A percentile compares a stretch with the other conserved stretches of the same genome.
Conservation (phyloP, 306 rosid species). For the Lagenaria siceraria region DNA sequence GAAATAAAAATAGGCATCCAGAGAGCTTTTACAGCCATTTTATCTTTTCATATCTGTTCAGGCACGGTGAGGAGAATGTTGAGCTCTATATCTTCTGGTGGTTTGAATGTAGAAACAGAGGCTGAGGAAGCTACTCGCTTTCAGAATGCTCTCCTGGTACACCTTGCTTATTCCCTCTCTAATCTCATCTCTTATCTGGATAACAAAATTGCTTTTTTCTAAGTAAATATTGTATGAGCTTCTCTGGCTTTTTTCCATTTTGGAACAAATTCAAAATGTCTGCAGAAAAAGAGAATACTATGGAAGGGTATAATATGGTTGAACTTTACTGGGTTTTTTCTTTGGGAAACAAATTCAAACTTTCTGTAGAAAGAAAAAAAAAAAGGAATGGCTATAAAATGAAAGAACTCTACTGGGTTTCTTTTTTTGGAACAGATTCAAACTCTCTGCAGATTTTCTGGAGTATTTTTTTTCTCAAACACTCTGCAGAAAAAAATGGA, state of each 20-base stretch:
- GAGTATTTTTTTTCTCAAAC: neutral
- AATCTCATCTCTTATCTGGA: neutral
- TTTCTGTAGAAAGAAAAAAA: neutral
- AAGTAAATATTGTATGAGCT: neutral
- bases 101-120: slow-evolving; percentile 28
- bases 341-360: neutral
- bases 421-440: neutral
- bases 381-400: neutral
- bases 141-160: slow-evolving; percentile 62
- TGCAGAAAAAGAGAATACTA: neutral
- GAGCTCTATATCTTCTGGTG: slow-evolving; percentile 21
- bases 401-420: neutral
- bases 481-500: neutral
- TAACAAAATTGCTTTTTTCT: neutral
- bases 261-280: neutral
- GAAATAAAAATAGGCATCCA: slow-evolving; percentile 3
- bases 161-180: neutral
- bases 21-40: slow-evolving; percentile 1
- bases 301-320: neutral
- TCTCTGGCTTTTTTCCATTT: neutral
- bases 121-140: slow-evolving; percentile 28
- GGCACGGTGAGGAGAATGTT: slow-evolving; percentile 21
- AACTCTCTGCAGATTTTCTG: neutral
- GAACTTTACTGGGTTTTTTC: neutral
- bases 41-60: slow-evolving; percentile 2